Conservation (phyloP, 2,329 filamentous ascomycete species). For the Zymoseptoria ardabiliae region DNA sequence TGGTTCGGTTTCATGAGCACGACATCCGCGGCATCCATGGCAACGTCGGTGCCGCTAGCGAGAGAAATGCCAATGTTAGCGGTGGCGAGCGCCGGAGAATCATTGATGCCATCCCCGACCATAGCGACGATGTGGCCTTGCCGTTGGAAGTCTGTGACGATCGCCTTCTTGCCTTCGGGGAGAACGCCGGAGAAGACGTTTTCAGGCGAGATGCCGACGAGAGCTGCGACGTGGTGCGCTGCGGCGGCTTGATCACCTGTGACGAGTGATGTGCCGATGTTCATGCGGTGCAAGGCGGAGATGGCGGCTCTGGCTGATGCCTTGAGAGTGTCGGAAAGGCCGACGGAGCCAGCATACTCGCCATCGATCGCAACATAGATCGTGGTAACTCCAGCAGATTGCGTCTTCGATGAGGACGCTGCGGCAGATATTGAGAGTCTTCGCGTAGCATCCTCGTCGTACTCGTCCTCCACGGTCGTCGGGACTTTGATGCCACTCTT, state of each 20-base stretch:
- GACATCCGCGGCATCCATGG: constrained; percentile 93
- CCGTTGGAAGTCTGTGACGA: constrained; percentile 69
- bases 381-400: constrained; percentile 66
- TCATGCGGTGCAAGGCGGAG: constrained; percentile 73
- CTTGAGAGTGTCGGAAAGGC: constrained; percentile 86
- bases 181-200: constrained; percentile 82
- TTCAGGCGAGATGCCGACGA: constrained; percentile 69
- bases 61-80: constrained; percentile 92
- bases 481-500: constrained; percentile 63
- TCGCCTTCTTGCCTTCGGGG: constrained; percentile 82
- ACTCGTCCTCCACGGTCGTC: constrained; percentile 43
- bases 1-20: constrained; percentile 92
- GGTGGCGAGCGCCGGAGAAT: constrained; percentile 88
- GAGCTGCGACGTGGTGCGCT: constrained; percentile 71
- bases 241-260: constrained; percentile 86
- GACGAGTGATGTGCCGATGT: constrained; percentile 81
- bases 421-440: constrained; percentile 17
- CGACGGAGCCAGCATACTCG: constrained; percentile 71
- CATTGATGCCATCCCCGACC: constrained; percentile 98
- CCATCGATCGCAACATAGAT: constrained; percentile 87
- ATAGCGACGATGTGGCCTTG: constrained; percentile 78
- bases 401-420: constrained; percentile 36
- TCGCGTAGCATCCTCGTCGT: constrained; percentile 33
- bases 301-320: constrained; percentile 75
- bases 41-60: constrained; percentile 86